Evolutionary conservation across 805 yeast genomes (phyloP), one percentile per base, ranked within the genome.

Genomic region (Danielia reshetovae): DNA sequence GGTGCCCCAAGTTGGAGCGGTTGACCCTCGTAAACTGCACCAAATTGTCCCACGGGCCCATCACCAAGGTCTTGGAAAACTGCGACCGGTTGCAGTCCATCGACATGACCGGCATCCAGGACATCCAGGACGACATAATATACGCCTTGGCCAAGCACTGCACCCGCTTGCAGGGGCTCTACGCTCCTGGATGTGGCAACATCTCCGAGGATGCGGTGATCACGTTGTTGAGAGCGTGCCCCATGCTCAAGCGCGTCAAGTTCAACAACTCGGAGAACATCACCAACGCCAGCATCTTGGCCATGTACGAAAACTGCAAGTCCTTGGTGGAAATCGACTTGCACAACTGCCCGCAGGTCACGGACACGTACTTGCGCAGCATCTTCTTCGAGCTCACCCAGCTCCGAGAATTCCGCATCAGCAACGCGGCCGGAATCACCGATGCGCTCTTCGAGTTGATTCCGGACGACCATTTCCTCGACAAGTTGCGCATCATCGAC

Each of bases 261-360:
- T 70, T 93, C 35, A 80, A 88, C 38, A 84, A 83, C 37, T 83
- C 86, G 54, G 63, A 63, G 24, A 70, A 70, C 36, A 73, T 90
- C 38, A 74, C 80, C 30, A 93, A 85, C 56, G 73, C 61, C 7
- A 70, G 82, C 8, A 68, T 89, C 5, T 50, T 65, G 26, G 69
- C 72, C 15, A 67, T 88, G 58, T 79, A 83, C 35, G 65, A 67
- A n/a, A 74, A 74, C 53, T 90, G 97, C 57, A 81, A 82, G 27
- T 70, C 80, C 36, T 66, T 90, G 31, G 94, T 89, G 12, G 98
- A 90, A 59, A 81, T 93, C 34, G 97, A 90, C 60, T 69, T 90
- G 32, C 89, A 87, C 46, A 81, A 79, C 29, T 84, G 96, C 59
- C 75, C 81, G n/a, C 69, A 74, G 42, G 76, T 89, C 24, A 74